A percentile compares a stretch with the other conserved stretches of the same genome.
Conservation (phyloP, 176 grass and related monocot species). For the Oryza meyeriana region DNA sequence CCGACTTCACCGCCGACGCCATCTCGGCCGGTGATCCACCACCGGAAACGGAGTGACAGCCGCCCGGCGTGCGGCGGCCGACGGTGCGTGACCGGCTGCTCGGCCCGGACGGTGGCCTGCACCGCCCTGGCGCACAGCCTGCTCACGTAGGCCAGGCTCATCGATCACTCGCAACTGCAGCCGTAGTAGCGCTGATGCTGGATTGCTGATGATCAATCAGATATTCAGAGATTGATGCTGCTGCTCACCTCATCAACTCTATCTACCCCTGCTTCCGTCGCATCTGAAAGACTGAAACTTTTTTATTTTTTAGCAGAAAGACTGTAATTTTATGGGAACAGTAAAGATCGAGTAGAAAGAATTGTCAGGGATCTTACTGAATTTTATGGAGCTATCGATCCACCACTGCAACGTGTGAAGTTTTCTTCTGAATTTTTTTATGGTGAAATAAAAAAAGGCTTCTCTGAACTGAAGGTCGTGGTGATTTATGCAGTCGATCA, state of each 20-base stretch:
- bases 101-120: conserved; percentile 28
- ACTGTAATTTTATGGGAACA: no score
- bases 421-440: background rate
- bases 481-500: background rate
- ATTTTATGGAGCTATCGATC: background rate
- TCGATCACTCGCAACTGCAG: background rate
- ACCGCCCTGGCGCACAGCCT: conserved; percentile 14
- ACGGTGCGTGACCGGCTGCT: background rate
- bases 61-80: no score
- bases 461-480: background rate
- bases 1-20: background rate
- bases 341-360: no score
- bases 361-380: background rate
- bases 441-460: background rate
- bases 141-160: conserved; percentile 33
- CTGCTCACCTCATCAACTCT: background rate
- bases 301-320: no score
- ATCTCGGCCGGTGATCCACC: background rate
- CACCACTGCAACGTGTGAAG: background rate
- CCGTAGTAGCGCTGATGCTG: no score
- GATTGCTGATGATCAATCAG: background rate
- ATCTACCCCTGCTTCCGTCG: no score
- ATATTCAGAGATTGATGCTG: background rate
- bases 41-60: background rate
- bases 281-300: background rate